These are phyloP conservation scores for Syncephalastrum monosporum DNA, from an alignment of 371 early-diverging fungal genomes.

Conservation along the genomic window DNA sequence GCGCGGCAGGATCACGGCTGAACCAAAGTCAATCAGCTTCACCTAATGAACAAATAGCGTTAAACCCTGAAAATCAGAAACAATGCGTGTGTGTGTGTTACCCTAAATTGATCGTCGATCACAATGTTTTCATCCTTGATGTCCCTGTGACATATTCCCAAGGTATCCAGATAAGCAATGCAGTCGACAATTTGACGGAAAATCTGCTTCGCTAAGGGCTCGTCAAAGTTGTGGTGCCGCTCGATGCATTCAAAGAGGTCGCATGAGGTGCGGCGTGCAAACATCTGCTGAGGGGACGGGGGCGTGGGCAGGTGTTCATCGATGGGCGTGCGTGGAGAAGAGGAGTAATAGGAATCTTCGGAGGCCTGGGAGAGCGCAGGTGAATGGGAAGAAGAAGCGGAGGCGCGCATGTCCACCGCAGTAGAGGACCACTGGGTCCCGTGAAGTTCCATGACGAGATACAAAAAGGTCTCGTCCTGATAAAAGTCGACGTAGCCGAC, in stretches of 20 bases:
- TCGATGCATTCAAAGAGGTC: conserved; percentile 87
- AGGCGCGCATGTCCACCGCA: conserved; percentile 3
- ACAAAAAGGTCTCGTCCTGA: conserved; percentile 66
- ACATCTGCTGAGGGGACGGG: conserved; percentile 22
- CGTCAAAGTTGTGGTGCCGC: conserved; percentile 62
- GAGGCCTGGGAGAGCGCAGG: conserved; percentile 32
- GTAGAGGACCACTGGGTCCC: conserved; percentile 65
- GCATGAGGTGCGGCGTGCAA: conserved; percentile 55
- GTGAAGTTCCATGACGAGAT: conserved; percentile 79
- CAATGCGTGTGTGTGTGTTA: conserved; percentile 2
- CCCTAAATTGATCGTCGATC: conserved; percentile 64
- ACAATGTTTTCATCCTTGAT: conserved; percentile 81
- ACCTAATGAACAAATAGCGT: conserved; percentile 25
- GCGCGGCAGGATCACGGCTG: conserved; percentile 60
- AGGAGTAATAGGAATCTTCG: conserved; percentile 17
- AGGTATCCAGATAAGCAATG: conserved; percentile 58
- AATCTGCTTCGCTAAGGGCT: conserved; percentile 57
- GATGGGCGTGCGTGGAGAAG: conserved; percentile 2
- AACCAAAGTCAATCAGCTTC: conserved; percentile 85
- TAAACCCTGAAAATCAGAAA: neutral
- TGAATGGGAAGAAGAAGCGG: conserved; percentile 19
- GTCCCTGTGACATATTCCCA: conserved; percentile 62
- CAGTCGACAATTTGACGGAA: conserved; percentile 74
- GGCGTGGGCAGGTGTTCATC: conserved; percentile 10
- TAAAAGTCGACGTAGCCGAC: conserved; percentile 67